phyloP scores from a whole-genome alignment of 306 rosid species.

The Citrullus amarus region DNA sequence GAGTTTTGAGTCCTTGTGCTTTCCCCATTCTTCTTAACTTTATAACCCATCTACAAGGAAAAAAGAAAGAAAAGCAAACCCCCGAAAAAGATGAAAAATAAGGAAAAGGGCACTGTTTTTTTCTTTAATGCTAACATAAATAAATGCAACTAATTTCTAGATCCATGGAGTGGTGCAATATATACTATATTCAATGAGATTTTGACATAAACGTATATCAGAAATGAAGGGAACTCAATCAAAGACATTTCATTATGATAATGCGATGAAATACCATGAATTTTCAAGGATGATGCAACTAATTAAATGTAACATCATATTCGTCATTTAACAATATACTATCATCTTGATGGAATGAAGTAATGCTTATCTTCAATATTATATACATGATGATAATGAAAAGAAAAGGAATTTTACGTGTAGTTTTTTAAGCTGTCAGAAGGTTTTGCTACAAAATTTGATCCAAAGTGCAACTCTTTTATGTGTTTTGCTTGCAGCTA shows the following conservation, averaged over 20 bases:
- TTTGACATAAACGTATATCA: background rate
- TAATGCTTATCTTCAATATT: background rate
- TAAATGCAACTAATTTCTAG: background rate
- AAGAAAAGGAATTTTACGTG: background rate
- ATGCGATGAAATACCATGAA: background rate
- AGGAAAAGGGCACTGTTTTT: background rate
- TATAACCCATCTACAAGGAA: background rate
- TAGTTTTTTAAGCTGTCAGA: background rate
- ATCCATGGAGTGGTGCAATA: background rate
- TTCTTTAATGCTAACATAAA: no score
- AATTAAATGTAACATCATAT: background rate
- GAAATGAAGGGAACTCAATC: background rate
- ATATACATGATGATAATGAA: background rate
- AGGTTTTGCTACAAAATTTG: slow-evolving; percentile 1
- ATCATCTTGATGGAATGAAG: background rate
- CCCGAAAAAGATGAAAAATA: background rate
- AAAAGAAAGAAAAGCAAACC: background rate
- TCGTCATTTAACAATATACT: background rate
- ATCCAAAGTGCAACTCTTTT: background rate
- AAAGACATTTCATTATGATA: background rate
- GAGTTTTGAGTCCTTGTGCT: background rate
- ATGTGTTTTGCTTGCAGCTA: slow-evolving; percentile 40
- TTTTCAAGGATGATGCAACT: background rate
- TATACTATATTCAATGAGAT: background rate
- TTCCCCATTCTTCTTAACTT: background rate